Conservation (phyloP, 1,284 basidiomycete species). For the Moesziomyces sp. region DNA sequence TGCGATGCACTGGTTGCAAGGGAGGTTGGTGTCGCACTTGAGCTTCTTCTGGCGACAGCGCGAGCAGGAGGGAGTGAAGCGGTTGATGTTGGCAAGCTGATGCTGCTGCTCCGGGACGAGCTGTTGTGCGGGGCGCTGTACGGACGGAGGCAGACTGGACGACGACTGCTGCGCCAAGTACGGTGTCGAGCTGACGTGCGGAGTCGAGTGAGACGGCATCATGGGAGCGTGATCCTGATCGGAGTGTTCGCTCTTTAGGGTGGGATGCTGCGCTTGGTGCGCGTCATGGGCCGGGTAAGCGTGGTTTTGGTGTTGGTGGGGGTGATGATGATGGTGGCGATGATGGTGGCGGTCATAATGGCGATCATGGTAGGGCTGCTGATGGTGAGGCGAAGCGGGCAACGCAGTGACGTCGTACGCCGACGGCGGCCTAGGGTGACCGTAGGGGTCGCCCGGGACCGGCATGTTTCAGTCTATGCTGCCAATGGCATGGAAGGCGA, state of each 20-base stretch:
- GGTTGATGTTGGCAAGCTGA: constrained; percentile 40
- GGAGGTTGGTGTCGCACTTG: constrained; percentile 49
- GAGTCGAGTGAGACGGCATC: background rate
- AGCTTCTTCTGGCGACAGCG: constrained; percentile 52
- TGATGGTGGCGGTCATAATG: background rate
- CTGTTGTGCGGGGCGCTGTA: constrained; percentile 29
- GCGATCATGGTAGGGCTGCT: no score
- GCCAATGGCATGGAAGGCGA: background rate
- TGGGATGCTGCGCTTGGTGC: background rate
- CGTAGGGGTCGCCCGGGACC: background rate
- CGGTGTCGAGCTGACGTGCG: background rate
- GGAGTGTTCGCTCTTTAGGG: no score
- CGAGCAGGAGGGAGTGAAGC: constrained; percentile 48
- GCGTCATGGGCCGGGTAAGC: background rate
- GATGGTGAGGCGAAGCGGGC: background rate
- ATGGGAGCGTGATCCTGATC: background rate
- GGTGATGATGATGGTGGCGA: background rate
- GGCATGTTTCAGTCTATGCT: background rate
- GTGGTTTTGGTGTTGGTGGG: background rate
- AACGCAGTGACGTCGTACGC: background rate
- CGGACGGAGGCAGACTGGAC: constrained; percentile 14
- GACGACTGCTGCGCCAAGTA: constrained; percentile 1
- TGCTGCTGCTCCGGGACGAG: constrained; percentile 45
- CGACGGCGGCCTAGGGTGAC: background rate
- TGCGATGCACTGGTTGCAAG: constrained; percentile 54